Percentiles rank a stretch among this genome's conserved stretches.
Conservation (phyloP, 2,329 filamentous ascomycete genomes). For the Byssoonygena ceratinophila region DNA sequence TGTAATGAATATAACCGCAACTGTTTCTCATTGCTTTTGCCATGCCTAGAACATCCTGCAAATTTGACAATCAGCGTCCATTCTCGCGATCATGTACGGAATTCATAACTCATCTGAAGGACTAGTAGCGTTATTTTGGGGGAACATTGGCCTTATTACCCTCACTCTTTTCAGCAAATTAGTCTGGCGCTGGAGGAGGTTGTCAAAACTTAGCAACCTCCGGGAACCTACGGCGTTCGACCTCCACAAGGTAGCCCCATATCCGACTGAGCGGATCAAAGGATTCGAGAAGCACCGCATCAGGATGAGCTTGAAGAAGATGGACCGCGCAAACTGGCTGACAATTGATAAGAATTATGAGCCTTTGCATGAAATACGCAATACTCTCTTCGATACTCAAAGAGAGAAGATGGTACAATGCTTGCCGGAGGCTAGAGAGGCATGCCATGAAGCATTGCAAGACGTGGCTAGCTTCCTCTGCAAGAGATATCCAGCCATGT, state of each 20-base stretch:
- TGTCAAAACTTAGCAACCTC: not conserved
- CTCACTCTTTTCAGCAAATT: not conserved
- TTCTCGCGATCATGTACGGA: not conserved
- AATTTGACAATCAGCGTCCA: not conserved
- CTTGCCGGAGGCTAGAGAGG: constrained; percentile 35
- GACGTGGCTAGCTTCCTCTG: constrained; percentile 39
- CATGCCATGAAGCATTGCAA: constrained; percentile 40
- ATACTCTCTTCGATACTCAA: constrained; percentile 31
- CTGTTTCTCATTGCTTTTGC: not conserved
- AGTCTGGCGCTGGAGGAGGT: not conserved
- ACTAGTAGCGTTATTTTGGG: not conserved
- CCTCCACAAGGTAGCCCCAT: constrained; percentile 28
- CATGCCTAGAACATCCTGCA: not conserved
- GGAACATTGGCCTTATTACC: not conserved
- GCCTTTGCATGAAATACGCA: constrained; percentile 35
- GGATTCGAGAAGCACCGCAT: constrained; percentile 34
- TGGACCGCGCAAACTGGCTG: constrained; percentile 41
- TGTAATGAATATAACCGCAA: not conserved
- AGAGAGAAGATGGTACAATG: constrained; percentile 37
- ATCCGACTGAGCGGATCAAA: constrained; percentile 31
- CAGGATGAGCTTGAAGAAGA: constrained; percentile 40
- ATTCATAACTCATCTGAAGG: constrained; percentile 1
- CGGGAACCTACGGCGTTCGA: constrained; percentile 16
- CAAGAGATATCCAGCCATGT: constrained; percentile 36
- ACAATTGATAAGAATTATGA: constrained; percentile 40